Base-by-base conservation (phyloP, 352 stramenopile species). In the Phytopythium aichiense region DNA sequence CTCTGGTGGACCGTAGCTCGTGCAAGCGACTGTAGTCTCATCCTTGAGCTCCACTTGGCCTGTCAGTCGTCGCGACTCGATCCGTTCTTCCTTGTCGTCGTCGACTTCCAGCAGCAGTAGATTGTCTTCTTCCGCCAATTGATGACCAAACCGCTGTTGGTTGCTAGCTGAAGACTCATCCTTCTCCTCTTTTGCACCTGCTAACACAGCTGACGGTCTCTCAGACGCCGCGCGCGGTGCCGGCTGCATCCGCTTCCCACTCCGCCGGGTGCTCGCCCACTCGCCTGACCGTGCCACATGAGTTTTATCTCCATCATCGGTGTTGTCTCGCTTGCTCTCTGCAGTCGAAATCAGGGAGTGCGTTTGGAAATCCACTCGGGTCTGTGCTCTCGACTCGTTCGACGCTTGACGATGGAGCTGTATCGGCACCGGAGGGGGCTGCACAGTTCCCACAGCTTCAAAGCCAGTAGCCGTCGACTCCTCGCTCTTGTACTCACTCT, bases 191-290 rank as follows among this genome's bases (percentile, higher is more conserved):
- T 46, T 46, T 22, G 5, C 40, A 46, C 18, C 5, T 22, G 6
- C 16, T 22, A 22, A 22, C 4, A 2, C 15, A 2, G 18, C 40
- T 9, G 45, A 20, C 2, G 11, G 2, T 20, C n/a, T 31, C 9
- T 9, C 22, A 9, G 45, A 30, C 20, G 50, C 23, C 6, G 64
- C 57, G 0, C 16, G 48, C 42, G 33, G 45, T 20, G 62, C 53
- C 23, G 63, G 53, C 2, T 9, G 40, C 5, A 31, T 45, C 58
- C 62, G 57, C 35, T 50, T 66, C 46, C 60, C 69, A 15, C 46
- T 69, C 23, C 66, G 59, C 60, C 69, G 62, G 0, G 63, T 61
- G 46, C 69, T 77, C 30, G 46, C 56, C 69, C 66, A 77, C 57
- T 76, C 69, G 4, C 33, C 46, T 0, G n/a, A 11, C 33, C 33